Conservation (phyloP, 345 rosid species). For the Mallotus nudiflorus region DNA sequence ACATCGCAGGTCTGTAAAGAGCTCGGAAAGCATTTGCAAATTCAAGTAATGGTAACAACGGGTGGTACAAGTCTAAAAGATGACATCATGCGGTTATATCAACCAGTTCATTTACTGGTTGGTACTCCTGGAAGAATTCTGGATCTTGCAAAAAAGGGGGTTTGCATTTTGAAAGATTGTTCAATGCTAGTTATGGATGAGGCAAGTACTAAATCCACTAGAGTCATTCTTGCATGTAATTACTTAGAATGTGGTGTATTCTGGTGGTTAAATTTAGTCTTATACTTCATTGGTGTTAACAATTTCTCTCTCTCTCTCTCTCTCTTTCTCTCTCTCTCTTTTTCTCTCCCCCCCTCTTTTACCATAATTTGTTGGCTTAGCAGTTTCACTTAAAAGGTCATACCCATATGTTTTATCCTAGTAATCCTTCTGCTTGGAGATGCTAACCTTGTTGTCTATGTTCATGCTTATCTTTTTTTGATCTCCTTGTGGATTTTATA, state of each 20-base stretch:
- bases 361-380: background rate
- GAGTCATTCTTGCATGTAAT: background rate
- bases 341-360: too few relatives aligned
- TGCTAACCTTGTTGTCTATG: background rate
- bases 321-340: too few relatives aligned
- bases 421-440: too few relatives aligned
- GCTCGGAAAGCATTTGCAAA: conserved; percentile 89
- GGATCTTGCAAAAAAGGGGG: conserved; percentile 94
- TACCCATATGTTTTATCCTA: too few relatives aligned
- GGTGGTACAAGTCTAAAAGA: conserved; percentile 99
- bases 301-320: too few relatives aligned
- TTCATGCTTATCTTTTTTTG: background rate
- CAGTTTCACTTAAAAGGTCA: background rate
- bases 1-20: conserved; percentile 99
- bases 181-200: conserved; percentile 98
- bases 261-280: background rate
- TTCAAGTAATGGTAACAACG: conserved; percentile 98
- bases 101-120: conserved; percentile 95
- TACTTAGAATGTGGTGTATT: background rate
- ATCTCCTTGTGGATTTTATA: background rate
- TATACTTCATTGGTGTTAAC: too few relatives aligned
- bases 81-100: conserved; percentile 98
- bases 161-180: conserved; percentile 94
- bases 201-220: conserved; percentile 38
- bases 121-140: conserved; percentile 99